A percentile compares a stretch with the other conserved stretches of the same genome.
Evolutionary conservation across 2,329 filamentous ascomycete species (phyloP).

Genomic region (Xylaria sp.): DNA sequence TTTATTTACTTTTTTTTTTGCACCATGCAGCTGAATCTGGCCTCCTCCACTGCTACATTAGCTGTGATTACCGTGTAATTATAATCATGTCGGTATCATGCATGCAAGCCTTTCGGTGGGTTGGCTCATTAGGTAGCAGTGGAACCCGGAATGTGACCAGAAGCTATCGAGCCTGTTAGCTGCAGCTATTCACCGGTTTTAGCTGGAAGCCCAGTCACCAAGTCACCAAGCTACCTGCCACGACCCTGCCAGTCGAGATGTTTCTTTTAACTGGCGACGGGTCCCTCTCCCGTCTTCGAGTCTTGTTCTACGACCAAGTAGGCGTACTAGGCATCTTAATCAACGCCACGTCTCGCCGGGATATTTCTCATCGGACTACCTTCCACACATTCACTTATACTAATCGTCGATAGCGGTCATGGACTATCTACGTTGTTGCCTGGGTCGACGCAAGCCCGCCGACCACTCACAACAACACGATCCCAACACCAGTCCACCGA

Average conservation of each 20-base stretch:
- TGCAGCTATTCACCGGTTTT: conserved; percentile 23
- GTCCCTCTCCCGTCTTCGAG: conserved; percentile 17
- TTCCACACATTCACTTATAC: not conserved
- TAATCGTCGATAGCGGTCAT: conserved; percentile 12
- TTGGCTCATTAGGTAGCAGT: conserved; percentile 13
- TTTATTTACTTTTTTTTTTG: not conserved
- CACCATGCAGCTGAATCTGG: conserved; percentile 10
- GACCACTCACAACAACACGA: not conserved
- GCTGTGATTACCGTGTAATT: conserved; percentile 12
- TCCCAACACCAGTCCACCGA: not conserved
- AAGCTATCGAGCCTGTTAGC: conserved; percentile 23
- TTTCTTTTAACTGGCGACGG: conserved; percentile 22
- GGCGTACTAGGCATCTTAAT: conserved; percentile 7
- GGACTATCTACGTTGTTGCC: conserved; percentile 30
- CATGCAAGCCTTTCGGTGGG: not conserved
- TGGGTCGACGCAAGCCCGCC: conserved; percentile 24
- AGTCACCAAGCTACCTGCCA: not conserved
- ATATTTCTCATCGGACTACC: not conserved
- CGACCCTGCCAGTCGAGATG: conserved; percentile 19
- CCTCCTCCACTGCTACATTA: not conserved
- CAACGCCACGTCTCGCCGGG: conserved; percentile 7
- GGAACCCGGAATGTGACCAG: conserved; percentile 18
- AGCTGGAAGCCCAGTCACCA: conserved; percentile 21
- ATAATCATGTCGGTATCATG: conserved; percentile 4
- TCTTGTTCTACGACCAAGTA: conserved; percentile 3